A percentile compares a stretch with the other conserved stretches of the same genome.
These are phyloP conservation scores for Chrysosporium keratinophilum DNA, from an alignment of 2,329 filamentous ascomycete genomes.

Conservation along the genomic window DNA sequence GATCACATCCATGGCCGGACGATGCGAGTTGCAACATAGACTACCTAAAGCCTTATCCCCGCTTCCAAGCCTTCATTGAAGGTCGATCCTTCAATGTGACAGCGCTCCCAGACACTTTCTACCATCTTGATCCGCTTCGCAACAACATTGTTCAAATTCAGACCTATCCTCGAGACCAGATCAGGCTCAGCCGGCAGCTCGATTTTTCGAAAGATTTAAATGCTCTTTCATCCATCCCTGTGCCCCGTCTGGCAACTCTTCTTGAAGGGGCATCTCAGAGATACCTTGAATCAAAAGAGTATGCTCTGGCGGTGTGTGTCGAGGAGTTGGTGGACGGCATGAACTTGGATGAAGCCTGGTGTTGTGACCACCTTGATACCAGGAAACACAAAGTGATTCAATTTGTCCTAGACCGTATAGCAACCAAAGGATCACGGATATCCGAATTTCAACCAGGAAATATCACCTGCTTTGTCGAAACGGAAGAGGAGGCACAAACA, in stretches of 20 bases:
- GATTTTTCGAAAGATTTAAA: slow-evolving; percentile 10
- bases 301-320: slow-evolving; percentile 8
- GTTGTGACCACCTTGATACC: slow-evolving; percentile 14
- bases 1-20: slow-evolving; percentile 8
- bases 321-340: slow-evolving; percentile 14
- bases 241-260: slow-evolving; percentile 9
- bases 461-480: slow-evolving; percentile 12
- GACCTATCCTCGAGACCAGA: slow-evolving; percentile 4
- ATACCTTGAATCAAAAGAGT: slow-evolving; percentile 9
- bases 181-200: slow-evolving; percentile 13
- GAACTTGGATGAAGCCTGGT: slow-evolving; percentile 13
- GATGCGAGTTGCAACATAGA: slow-evolving; percentile 4
- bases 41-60: slow-evolving; percentile 6
- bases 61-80: slow-evolving; percentile 13
- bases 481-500: slow-evolving; percentile 10
- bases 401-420: slow-evolving; percentile 9
- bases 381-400: slow-evolving; percentile 1
- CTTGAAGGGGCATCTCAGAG: slow-evolving; percentile 10
- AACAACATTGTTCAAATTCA: slow-evolving; percentile 12
- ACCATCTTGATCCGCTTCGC: slow-evolving; percentile 11
- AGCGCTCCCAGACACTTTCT: slow-evolving; percentile 12
- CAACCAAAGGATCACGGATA: slow-evolving; percentile 9
- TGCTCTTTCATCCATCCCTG: slow-evolving; percentile 11
- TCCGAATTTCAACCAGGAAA: slow-evolving; percentile 8
- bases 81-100: slow-evolving; percentile 1